phyloP scores from a whole-genome alignment of 129 eudicot species.

The Arctium lappa region DNA sequence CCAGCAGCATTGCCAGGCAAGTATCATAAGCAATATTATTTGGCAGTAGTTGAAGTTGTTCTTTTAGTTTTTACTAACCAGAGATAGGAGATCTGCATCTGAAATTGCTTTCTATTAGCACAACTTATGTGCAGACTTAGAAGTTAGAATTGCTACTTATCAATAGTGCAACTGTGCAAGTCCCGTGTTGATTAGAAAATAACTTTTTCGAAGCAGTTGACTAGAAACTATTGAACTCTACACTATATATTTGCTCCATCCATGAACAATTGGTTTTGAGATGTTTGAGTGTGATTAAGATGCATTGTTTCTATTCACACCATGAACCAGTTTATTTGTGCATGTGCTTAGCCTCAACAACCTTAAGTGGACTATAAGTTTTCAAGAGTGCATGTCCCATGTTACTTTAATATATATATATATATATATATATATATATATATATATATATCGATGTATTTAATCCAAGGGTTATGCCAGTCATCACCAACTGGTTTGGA shows the following conservation, averaged over 20 bases:
- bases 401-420: neutral
- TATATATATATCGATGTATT: no score
- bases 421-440: no score
- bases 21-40: neutral
- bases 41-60: neutral
- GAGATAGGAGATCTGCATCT: neutral
- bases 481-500: neutral
- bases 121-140: neutral
- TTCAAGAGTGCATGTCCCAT: neutral
- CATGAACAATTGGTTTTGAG: neutral
- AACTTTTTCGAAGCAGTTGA: neutral
- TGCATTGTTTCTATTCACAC: neutral
- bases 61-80: neutral
- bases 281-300: neutral
- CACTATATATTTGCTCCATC: neutral
- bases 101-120: neutral
- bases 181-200: neutral
- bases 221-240: neutral
- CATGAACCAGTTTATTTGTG: neutral
- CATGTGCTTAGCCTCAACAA: neutral
- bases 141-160: neutral
- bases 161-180: neutral
- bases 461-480: neutral
- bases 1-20: constrained; percentile 89
- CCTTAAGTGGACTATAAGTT: neutral